Conservation (phyloP, 495 filamentous ascomycete species). For the Penicillium tannophilum region DNA sequence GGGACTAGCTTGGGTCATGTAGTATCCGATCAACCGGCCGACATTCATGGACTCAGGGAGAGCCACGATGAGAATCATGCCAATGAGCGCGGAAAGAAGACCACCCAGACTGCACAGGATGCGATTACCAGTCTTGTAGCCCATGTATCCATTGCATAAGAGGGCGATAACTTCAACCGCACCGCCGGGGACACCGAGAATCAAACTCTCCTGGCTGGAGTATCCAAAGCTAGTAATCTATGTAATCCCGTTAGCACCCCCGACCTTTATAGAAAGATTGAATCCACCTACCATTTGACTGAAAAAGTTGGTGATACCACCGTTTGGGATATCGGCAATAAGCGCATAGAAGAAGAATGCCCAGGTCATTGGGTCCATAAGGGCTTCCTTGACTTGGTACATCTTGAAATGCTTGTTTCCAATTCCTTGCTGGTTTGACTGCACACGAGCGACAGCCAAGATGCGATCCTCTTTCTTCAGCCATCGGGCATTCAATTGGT, state of each 20-base stretch:
- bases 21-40: slow-evolving; percentile 65
- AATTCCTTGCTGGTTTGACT: slow-evolving; percentile 67
- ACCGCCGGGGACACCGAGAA: slow-evolving; percentile 67
- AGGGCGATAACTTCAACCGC: slow-evolving; percentile 66
- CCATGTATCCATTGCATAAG: slow-evolving; percentile 59
- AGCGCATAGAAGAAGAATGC: slow-evolving; percentile 66
- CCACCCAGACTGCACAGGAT: slow-evolving; percentile 49
- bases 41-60: slow-evolving; percentile 59
- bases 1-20: slow-evolving; percentile 61
- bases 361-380: slow-evolving; percentile 64
- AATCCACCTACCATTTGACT: slow-evolving; percentile 51
- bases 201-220: slow-evolving; percentile 61
- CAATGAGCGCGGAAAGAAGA: slow-evolving; percentile 42
- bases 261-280: slow-evolving; percentile 31
- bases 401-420: slow-evolving; percentile 70
- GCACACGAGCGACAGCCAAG: slow-evolving; percentile 61
- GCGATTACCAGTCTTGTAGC: slow-evolving; percentile 59
- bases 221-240: slow-evolving; percentile 49
- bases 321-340: slow-evolving; percentile 65
- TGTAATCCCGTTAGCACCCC: background rate
- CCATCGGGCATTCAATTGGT: slow-evolving; percentile 68
- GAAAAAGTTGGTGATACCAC: slow-evolving; percentile 74
- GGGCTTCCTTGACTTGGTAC: slow-evolving; percentile 62
- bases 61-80: slow-evolving; percentile 67
- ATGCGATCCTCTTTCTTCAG: slow-evolving; percentile 62